phyloP scores from a whole-genome alignment of 495 filamentous ascomycete species.

The Neurospora sp. region DNA sequence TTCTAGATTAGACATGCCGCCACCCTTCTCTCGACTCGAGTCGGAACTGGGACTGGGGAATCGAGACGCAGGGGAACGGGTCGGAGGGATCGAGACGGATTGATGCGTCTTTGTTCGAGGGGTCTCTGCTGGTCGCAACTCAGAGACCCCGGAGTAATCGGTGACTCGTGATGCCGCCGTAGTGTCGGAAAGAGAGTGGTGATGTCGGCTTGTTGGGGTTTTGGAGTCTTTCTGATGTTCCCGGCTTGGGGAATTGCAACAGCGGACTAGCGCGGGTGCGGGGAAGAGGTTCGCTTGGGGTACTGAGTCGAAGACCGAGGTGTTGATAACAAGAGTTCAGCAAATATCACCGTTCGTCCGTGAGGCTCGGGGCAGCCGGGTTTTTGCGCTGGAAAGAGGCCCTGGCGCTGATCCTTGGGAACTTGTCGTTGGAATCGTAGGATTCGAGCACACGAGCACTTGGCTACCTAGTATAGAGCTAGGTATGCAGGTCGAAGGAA shows the following conservation, averaged over 20 bases:
- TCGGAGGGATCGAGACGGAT: slow-evolving; percentile 16
- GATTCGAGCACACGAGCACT: not conserved
- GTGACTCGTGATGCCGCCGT: not conserved
- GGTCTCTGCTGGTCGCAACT: slow-evolving; percentile 2
- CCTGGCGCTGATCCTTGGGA: not conserved
- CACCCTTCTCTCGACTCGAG: slow-evolving; percentile 7
- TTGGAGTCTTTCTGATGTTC: not conserved
- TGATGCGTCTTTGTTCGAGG: slow-evolving; percentile 1
- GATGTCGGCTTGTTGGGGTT: not conserved
- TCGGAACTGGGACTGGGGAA: slow-evolving; percentile 1
- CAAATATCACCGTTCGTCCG: not conserved
- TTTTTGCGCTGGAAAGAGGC: not conserved
- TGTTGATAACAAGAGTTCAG: not conserved
- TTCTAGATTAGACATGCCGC: slow-evolving; percentile 35
- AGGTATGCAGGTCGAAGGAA: not conserved
- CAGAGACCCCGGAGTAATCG: slow-evolving; percentile 4
- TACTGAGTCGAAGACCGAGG: not conserved
- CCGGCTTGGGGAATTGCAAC: not conserved
- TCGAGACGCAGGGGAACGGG: slow-evolving; percentile 3
- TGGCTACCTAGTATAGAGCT: not conserved
- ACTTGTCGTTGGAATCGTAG: not conserved
- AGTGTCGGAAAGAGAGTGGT: not conserved
- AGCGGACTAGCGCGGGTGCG: not conserved
- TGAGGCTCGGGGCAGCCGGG: not conserved
- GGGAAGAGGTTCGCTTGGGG: not conserved